These are phyloP conservation scores for Penicillium griseofulvum DNA, from an alignment of 2,329 filamentous ascomycete species.

Conservation along the genomic window DNA sequence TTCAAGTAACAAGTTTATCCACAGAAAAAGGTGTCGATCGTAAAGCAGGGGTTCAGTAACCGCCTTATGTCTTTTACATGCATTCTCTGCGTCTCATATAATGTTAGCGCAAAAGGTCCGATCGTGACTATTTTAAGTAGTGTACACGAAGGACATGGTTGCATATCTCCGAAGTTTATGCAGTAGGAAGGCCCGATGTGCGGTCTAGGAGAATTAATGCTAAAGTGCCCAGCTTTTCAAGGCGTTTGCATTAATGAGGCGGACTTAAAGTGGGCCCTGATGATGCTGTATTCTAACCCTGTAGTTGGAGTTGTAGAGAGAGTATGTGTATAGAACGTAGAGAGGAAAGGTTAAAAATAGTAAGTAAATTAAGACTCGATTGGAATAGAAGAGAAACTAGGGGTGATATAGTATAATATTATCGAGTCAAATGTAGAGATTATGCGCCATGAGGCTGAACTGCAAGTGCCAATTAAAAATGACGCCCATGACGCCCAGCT, in stretches of 20 bases:
- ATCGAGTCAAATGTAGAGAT: not conserved
- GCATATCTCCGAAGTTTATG: not conserved
- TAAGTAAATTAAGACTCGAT: not conserved
- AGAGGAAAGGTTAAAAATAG: not conserved
- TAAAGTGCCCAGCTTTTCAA: not conserved
- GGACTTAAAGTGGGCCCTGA: conserved; percentile 6
- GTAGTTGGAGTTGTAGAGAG: not conserved
- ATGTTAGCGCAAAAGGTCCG: not conserved
- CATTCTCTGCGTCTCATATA: not conserved
- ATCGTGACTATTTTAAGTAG: conserved; percentile 1
- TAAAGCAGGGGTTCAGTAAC: not conserved
- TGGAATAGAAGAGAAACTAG: not conserved
- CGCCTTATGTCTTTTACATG: not conserved
- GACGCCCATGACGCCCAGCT: conserved; percentile 3
- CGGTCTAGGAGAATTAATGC: not conserved
- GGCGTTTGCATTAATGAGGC: not conserved
- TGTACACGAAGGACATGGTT: not conserved
- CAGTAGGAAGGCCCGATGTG: not conserved
- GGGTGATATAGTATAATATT: not conserved
- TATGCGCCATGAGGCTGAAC: conserved; percentile 13
- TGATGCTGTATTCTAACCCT: conserved; percentile 11
- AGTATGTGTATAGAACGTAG: not conserved
- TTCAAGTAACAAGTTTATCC: not conserved
- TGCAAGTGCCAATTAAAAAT: not conserved
- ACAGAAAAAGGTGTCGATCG: not conserved